phyloP scores from a whole-genome alignment of 768 basidiomycete species.

The Tulasnella sp. region DNA sequence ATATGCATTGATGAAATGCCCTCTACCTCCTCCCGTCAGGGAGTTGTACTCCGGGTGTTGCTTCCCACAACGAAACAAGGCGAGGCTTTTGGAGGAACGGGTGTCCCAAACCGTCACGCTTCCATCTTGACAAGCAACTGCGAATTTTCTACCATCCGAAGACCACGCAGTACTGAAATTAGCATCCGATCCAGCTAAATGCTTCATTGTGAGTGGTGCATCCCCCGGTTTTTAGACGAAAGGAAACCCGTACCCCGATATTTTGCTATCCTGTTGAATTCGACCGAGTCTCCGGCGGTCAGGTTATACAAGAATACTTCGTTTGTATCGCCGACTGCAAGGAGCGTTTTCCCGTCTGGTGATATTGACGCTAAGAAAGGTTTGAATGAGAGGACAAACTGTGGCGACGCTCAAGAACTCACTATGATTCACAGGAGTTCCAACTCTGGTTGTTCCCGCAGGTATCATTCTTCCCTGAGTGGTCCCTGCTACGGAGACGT shows the following conservation, averaged over 20 bases:
- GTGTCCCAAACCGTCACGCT: slow-evolving; percentile 67
- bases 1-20: background rate
- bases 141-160: slow-evolving; percentile 63
- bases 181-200: slow-evolving; percentile 32
- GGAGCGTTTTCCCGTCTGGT: slow-evolving; percentile 73
- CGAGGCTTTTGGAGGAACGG: slow-evolving; percentile 12
- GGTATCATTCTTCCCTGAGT: slow-evolving; percentile 30
- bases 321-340: slow-evolving; percentile 85
- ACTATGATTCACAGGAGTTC: slow-evolving; percentile 77
- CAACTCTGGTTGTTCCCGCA: slow-evolving; percentile 44
- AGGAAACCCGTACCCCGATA: slow-evolving; percentile 29
- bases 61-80: slow-evolving; percentile 5
- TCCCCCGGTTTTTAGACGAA: background rate
- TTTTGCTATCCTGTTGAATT: slow-evolving; percentile 56
- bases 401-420: slow-evolving; percentile 23
- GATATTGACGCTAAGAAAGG: slow-evolving; percentile 66
- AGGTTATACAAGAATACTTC: slow-evolving; percentile 76
- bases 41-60: background rate
- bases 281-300: slow-evolving; percentile 46
- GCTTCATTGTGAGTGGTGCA: background rate
- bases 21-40: background rate
- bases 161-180: slow-evolving; percentile 77
- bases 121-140: slow-evolving; percentile 74
- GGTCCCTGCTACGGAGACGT: slow-evolving; percentile 44
- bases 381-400: slow-evolving; percentile 9